phyloP scores from a whole-genome alignment of 768 basidiomycete species.

The Cystobasidiopsis lactophilus region DNA sequence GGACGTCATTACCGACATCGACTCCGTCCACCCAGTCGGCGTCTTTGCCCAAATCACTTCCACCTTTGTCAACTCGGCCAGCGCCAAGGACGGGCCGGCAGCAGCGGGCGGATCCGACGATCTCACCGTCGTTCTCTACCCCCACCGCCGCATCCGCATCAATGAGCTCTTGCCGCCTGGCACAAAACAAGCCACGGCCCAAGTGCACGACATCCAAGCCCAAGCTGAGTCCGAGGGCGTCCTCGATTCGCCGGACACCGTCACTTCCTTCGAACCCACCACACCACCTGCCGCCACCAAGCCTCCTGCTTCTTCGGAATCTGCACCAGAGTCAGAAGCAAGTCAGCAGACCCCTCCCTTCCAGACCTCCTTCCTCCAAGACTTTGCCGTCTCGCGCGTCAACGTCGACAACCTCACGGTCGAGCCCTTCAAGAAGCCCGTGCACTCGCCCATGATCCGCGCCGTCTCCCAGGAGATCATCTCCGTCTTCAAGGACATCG shows the following conservation, averaged over 20 bases:
- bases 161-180: conserved; percentile 50
- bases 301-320: background rate
- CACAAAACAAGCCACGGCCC: conserved; percentile 11
- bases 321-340: background rate
- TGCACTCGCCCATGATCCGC: conserved; percentile 61
- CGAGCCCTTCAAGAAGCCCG: conserved; percentile 53
- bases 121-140: conserved; percentile 83
- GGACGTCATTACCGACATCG: conserved; percentile 70
- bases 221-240: conserved; percentile 14
- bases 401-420: conserved; percentile 61
- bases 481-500: conserved; percentile 94
- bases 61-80: conserved; percentile 38
- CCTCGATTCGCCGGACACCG: background rate
- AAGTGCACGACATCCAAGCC: conserved; percentile 11
- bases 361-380: conserved; percentile 66
- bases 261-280: conserved; percentile 1
- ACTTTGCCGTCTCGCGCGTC: conserved; percentile 64
- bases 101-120: conserved; percentile 56
- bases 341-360: conserved; percentile 33
- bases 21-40: conserved; percentile 75
- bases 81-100: conserved; percentile 27
- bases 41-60: conserved; percentile 95
- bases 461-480: conserved; percentile 94
- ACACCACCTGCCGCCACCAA: background rate
- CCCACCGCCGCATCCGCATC: conserved; percentile 70